Conservation (phyloP, 2,329 filamentous ascomycete species). For the Aspergillus ustus region DNA sequence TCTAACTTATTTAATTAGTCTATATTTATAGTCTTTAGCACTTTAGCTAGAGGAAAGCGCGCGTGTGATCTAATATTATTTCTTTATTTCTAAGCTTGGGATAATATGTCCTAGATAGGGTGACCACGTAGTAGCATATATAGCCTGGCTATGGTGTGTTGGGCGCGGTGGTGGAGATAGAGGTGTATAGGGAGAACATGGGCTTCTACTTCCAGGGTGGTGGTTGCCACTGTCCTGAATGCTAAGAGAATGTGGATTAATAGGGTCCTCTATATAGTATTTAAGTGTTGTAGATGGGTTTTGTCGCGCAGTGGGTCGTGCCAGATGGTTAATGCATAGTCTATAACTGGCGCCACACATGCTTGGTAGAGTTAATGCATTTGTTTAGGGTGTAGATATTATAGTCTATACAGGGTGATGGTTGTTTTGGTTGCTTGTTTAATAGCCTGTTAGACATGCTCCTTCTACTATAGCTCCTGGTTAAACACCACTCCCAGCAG, state of each 20-base stretch:
- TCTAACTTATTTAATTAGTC: neutral
- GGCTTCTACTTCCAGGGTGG: no score
- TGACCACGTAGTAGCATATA: constrained; percentile 22
- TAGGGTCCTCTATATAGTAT: constrained; percentile 24
- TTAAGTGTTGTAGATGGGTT: constrained; percentile 21
- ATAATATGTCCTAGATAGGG: constrained; percentile 19
- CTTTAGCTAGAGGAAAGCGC: constrained; percentile 28
- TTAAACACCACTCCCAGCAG: no score
- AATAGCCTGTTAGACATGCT: constrained; percentile 28
- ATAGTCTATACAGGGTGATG: constrained; percentile 23
- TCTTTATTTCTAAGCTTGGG: constrained; percentile 11
- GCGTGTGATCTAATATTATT: constrained; percentile 19
- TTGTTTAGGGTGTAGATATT: constrained; percentile 27
- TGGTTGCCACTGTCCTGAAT: no score
- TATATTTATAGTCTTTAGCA: no score
- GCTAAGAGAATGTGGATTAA: no score
- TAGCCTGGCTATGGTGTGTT: constrained; percentile 18
- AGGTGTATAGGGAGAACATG: constrained; percentile 23
- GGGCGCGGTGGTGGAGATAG: constrained; percentile 13
- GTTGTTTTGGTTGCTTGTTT: constrained; percentile 24
- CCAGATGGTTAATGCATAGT: neutral
- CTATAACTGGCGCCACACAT: constrained; percentile 28
- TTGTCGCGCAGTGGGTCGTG: constrained; percentile 26
- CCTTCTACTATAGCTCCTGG: constrained; percentile 29
- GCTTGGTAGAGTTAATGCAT: constrained; percentile 32